Percentiles rank a stretch among this genome's conserved stretches.
Evolutionary conservation across 2,329 filamentous ascomycete genomes (phyloP).

Genomic region (Hymenoscyphus fructigenus): DNA sequence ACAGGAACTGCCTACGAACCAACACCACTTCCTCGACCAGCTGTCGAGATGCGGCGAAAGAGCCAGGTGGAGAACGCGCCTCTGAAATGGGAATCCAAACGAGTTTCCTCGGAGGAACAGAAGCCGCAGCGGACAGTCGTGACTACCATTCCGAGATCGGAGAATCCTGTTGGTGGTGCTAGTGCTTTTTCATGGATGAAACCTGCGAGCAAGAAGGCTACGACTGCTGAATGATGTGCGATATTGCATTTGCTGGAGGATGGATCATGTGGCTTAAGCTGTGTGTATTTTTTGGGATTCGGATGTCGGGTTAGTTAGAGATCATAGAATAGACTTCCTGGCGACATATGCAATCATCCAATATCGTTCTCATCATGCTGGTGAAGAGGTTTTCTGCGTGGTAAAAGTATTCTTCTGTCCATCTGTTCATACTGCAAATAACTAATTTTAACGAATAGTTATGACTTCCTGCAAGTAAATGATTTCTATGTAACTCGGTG

Average conservation of each 20-base stretch:
- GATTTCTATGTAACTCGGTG: too few species aligned
- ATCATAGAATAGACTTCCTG: too few species aligned
- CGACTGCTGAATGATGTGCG: constrained; percentile 16
- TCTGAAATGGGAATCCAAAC: constrained; percentile 54
- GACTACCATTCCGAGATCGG: constrained; percentile 50
- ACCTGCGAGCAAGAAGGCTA: constrained; percentile 43
- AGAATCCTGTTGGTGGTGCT: constrained; percentile 87
- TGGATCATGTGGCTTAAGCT: neutral
- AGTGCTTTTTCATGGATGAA: constrained; percentile 95
- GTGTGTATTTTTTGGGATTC: too few species aligned
- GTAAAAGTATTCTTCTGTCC: too few species aligned
- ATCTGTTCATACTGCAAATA: too few species aligned
- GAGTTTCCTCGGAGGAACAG: constrained; percentile 41
- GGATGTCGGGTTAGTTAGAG: too few species aligned
- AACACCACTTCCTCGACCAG: constrained; percentile 40
- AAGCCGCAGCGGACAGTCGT: constrained; percentile 27
- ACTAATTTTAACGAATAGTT: too few species aligned
- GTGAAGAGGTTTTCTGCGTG: too few species aligned
- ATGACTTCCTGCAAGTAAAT: too few species aligned
- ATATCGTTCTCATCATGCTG: too few species aligned
- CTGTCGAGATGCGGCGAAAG: constrained; percentile 54
- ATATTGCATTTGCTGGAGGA: neutral
- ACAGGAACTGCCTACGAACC: constrained; percentile 55
- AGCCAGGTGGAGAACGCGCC: constrained; percentile 43
- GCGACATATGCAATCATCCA: too few species aligned